phyloP scores from a whole-genome alignment of 2,329 filamentous ascomycete species.

The Stachybotrys echinatus region DNA sequence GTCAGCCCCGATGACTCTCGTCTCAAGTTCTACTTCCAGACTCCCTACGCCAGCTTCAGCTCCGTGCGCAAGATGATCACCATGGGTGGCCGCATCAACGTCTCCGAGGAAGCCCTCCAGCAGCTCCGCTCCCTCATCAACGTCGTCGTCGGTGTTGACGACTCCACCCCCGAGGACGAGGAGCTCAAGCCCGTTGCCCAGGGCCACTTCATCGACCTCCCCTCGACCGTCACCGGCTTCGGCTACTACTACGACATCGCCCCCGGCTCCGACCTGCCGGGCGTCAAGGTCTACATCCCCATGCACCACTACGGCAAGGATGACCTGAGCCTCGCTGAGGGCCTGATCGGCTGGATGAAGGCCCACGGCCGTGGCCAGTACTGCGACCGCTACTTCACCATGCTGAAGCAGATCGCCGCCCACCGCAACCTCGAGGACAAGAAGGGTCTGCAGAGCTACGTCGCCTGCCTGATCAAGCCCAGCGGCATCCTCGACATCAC shows the following conservation, averaged over 20 bases:
- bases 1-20: conserved; percentile 3
- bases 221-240: not conserved
- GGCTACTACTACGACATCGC: conserved; percentile 1
- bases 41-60: conserved; percentile 1
- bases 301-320: conserved; percentile 1
- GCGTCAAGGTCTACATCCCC: conserved; percentile 4
- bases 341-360: conserved; percentile 2
- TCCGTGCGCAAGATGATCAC: conserved; percentile 3
- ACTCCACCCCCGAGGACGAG: conserved; percentile 1
- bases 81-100: not conserved
- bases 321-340: conserved; percentile 2
- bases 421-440: conserved; percentile 2
- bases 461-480: too few species aligned
- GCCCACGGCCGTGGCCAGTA: conserved; percentile 1
- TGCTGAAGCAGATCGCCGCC: conserved; percentile 1
- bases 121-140: conserved; percentile 1
- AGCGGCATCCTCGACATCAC: too few species aligned
- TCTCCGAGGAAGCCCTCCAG: not conserved
- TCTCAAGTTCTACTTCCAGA: conserved; percentile 5
- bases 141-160: not conserved
- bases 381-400: not conserved
- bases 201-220: not conserved
- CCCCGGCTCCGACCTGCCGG: not conserved
- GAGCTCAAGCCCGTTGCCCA: too few species aligned
- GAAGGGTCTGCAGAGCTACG: conserved; percentile 4